phyloP scores from a whole-genome alignment of 2,329 filamentous ascomycete genomes.

The Phialophora expanda region DNA sequence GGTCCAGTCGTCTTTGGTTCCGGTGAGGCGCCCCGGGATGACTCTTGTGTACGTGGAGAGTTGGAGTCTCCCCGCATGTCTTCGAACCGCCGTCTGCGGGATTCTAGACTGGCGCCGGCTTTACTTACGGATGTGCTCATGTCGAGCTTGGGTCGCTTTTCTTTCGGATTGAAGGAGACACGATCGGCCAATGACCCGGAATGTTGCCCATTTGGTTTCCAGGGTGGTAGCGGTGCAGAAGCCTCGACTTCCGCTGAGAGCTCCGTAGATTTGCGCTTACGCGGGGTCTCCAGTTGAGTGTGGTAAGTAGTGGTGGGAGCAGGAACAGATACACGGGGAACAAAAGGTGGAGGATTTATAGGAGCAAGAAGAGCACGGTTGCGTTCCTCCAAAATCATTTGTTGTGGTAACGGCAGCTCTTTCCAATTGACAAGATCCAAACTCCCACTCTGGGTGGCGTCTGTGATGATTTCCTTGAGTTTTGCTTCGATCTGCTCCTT shows the following conservation, averaged over 20 bases:
- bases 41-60: conserved; percentile 46
- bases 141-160: conserved; percentile 57
- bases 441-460: conserved; percentile 74
- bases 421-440: conserved; percentile 83
- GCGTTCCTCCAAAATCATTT: conserved; percentile 76
- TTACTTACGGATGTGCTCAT: conserved; percentile 72
- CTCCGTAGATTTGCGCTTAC: conserved; percentile 83
- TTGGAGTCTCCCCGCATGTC: conserved; percentile 51
- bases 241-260: conserved; percentile 61
- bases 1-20: conserved; percentile 62
- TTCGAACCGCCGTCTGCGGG: conserved; percentile 86
- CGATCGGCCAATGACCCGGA: conserved; percentile 69
- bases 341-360: conserved; percentile 34
- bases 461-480: conserved; percentile 82
- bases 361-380: conserved; percentile 43
- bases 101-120: conserved; percentile 84
- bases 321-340: conserved; percentile 33
- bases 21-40: conserved; percentile 54
- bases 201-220: conserved; percentile 72
- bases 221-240: conserved; percentile 63
- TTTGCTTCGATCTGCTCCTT: conserved; percentile 79
- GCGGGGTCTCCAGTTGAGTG: conserved; percentile 51
- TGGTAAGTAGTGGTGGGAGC: conserved; percentile 30
- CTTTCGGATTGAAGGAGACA: conserved; percentile 64
- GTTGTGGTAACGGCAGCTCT: conserved; percentile 79